phyloP scores from a whole-genome alignment of 1,139 yeast genomes.

The Yamadazyma aaseri region DNA sequence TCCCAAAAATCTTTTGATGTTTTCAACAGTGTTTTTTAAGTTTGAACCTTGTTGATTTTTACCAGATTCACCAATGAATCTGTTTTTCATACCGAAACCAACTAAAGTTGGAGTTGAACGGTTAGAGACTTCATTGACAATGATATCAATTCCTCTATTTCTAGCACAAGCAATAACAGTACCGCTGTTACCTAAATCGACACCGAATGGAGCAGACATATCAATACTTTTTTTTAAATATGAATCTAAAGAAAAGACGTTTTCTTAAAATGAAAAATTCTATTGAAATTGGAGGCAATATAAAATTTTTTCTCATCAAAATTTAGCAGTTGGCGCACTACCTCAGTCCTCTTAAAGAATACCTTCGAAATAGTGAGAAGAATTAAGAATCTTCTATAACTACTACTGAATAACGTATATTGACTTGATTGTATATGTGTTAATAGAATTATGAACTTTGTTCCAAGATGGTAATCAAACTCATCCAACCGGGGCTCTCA shows the following conservation, averaged over 20 bases:
- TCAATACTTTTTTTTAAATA: constrained; percentile 9
- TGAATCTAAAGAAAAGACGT: not conserved
- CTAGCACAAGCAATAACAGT: constrained; percentile 97
- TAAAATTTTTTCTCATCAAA: constrained; percentile 12
- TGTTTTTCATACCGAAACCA: constrained; percentile 86
- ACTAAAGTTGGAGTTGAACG: constrained; percentile 94
- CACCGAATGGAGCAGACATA: constrained; percentile 86
- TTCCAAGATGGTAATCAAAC: constrained; percentile 59
- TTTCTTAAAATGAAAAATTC: constrained; percentile 3
- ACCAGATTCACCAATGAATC: constrained; percentile 93
- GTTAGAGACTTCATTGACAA: constrained; percentile 98
- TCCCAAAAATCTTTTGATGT: constrained; percentile 89
- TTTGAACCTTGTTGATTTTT: constrained; percentile 96
- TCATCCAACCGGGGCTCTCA: constrained; percentile 75
- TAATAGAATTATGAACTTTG: constrained; percentile 29
- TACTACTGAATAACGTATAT: too few species aligned
- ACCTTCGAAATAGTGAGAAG: constrained; percentile 7
- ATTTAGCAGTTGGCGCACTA: not conserved
- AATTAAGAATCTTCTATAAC: constrained; percentile 1
- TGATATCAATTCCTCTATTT: constrained; percentile 97
- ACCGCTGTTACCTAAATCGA: constrained; percentile 95
- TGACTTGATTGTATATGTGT: not conserved
- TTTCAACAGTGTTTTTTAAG: constrained; percentile 93
- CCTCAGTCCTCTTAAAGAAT: constrained; percentile 1
- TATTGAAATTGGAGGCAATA: constrained; percentile 6